Base-by-base conservation (phyloP, 192 early-diverging fungal genomes). In the Coemansia sp. region DNA sequence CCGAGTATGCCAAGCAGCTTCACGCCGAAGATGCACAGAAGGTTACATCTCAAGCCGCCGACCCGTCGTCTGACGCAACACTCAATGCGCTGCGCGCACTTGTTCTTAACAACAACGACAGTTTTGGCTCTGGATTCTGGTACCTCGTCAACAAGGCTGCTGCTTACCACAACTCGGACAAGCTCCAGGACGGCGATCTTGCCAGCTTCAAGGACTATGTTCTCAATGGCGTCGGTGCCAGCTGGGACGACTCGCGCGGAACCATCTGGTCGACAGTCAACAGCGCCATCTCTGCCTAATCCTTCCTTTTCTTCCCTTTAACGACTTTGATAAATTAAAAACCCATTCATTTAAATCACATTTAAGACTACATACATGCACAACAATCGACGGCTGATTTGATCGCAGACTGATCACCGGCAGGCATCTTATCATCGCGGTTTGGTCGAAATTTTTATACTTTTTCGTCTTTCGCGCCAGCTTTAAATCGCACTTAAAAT, bases 261-360 rank as follows among this genome's bases (percentile, higher is more conserved):
- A 44, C 40, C 19, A 22, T 52, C 21, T 77, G 73, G 73, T 25
- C 62, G 13, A 25, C 68, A 3, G 58, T 74, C 62, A 74, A 74
- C 23, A 54, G 19, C 11, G 62, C 57, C 2, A 46, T 74, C n/a
- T 46, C 55, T 17, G 49, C 51, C 23, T 61, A 58, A 23, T 8
- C 17, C 4, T 38, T 21, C 22, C 4, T 33, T 15, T 2, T 42
- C 40, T 40, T 18, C 46, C 24, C 48, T 53, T 41, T 49, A 7
- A 30, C 27, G 27, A 30, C 27, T 30, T 7, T 30, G 27, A 30
- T 30, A 30, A 30, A 5, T 30, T 8, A 43, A 43, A 43, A 43
- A 43, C 39, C 39, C 39, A 8, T 40, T 40, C 14, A 40, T 40
- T 10, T 40, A 40, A 10, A 10, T 40, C 39, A 40, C 8, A n/a